Base-by-base conservation (phyloP, 2,329 filamentous ascomycete species). In the Xylaria sp. region DNA sequence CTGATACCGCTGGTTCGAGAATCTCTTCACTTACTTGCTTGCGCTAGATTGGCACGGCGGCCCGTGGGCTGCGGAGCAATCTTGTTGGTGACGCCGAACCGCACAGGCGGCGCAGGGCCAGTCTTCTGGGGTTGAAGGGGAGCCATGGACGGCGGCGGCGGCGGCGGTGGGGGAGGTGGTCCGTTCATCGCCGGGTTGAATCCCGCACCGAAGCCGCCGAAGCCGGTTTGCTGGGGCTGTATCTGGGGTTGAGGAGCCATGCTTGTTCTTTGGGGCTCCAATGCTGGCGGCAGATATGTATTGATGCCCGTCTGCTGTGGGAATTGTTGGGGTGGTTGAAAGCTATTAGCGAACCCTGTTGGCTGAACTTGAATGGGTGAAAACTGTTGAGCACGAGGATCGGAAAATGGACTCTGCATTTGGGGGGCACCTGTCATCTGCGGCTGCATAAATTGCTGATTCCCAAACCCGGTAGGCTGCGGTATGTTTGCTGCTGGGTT, bases 41-140 rank as follows among this genome's bases (percentile, higher is more conserved):
- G 93, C 62, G 92, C 87, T 74, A 99, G 86, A 80, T 98, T 98
- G 66, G 96, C 96, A 84, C 92, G 90, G 76, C 92, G 86, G 72
- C 96, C 96, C 7, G 96, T 99, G 34, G 94, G 88, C 83, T 98
- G 96, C 37, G 94, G 90, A 69, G 88, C 86, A 75, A 98, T 83
- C 80, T 92, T 96, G 82, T 94, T 70, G 28, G 72, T 94, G 44
- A 97, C 90, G 48, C 96, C 96, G 79, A 99, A 99, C 69, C 94
- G 89, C 20, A 99, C 91, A 28, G 94, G 90, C 55, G 96, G 96
- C 23, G 95, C 86, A 7, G 96, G 96, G 0, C 93, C 93, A 9
- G 93, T 97, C 84, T 92, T 90, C 79, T 97, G 93, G 55, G 93
- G 88, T 71, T 90, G 82, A 64, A 95, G 82, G 68, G 92, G 90